These are phyloP conservation scores for Trichoderma breve DNA, from an alignment of 2,329 filamentous ascomycete genomes.

Conservation along the genomic window DNA sequence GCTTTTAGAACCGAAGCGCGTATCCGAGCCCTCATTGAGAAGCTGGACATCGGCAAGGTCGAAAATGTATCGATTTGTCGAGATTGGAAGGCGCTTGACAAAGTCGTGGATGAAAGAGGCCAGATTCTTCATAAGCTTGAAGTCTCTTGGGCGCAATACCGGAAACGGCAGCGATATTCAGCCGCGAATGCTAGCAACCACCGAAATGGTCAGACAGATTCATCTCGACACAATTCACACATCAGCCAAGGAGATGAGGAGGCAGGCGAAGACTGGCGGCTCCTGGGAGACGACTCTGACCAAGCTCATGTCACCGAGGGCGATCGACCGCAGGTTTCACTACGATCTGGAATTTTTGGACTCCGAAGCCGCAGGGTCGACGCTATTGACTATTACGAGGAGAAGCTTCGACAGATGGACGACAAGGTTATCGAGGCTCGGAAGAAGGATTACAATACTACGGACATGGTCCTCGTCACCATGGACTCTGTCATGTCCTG, in stretches of 20 bases:
- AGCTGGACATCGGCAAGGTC: conserved; percentile 83
- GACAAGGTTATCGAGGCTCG: conserved; percentile 69
- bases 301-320: conserved; percentile 39
- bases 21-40: conserved; percentile 84
- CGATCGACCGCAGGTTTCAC: conserved; percentile 63
- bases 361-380: conserved; percentile 73
- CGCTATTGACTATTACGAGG: conserved; percentile 91
- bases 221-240: conserved; percentile 26
- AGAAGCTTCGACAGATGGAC: conserved; percentile 76
- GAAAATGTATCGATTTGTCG: conserved; percentile 83
- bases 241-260: conserved; percentile 40
- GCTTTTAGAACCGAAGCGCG: conserved; percentile 77
- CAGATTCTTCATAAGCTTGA: conserved; percentile 70
- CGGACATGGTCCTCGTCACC: conserved; percentile 88
- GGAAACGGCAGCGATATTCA: conserved; percentile 28
- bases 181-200: background rate
- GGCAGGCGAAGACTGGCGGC: conserved; percentile 56
- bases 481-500: conserved; percentile 92
- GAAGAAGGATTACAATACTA: conserved; percentile 72
- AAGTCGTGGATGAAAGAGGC: conserved; percentile 66
- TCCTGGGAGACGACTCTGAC: conserved; percentile 51
- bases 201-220: conserved; percentile 22
- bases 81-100: conserved; percentile 81
- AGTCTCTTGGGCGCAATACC: conserved; percentile 74
- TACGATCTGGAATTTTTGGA: conserved; percentile 77